phyloP scores from a whole-genome alignment of 805 yeast species.

The Saturnispora hagleri region DNA sequence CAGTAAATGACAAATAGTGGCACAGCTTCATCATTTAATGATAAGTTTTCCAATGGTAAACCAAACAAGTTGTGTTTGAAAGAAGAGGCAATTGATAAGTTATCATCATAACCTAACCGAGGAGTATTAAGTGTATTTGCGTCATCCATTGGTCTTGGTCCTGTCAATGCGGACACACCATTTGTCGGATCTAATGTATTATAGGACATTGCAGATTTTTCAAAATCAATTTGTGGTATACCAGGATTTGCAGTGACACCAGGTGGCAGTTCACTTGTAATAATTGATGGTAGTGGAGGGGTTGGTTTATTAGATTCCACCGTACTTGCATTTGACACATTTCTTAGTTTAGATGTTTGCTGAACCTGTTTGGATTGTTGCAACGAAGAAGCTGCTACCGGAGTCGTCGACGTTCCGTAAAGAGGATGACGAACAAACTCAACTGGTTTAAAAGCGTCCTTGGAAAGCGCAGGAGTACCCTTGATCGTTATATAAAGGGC shows the following conservation, averaged over 20 bases:
- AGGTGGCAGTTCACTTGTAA: not conserved
- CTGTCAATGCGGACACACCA: slow-evolving; percentile 10
- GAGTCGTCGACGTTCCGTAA: slow-evolving; percentile 27
- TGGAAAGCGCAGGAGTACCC: slow-evolving; percentile 24
- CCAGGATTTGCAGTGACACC: slow-evolving; percentile 3
- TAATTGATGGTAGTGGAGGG: slow-evolving; percentile 2
- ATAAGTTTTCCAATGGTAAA: slow-evolving; percentile 69
- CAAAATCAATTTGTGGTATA: not conserved
- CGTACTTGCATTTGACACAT: slow-evolving; percentile 4
- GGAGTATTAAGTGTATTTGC: not conserved
- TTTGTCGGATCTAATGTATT: slow-evolving; percentile 22
- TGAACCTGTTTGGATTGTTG: not conserved
- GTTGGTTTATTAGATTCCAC: slow-evolving; percentile 7
- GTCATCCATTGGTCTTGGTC: slow-evolving; percentile 19
- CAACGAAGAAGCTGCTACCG: not conserved
- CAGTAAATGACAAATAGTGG: slow-evolving; percentile 87
- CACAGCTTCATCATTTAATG: slow-evolving; percentile 81
- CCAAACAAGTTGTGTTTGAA: slow-evolving; percentile 50
- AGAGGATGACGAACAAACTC: slow-evolving; percentile 67
- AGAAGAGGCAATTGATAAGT: not conserved
- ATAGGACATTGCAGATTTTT: slow-evolving; percentile 10
- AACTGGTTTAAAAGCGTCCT: slow-evolving; percentile 45
- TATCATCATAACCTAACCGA: slow-evolving; percentile 12
- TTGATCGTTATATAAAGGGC: slow-evolving; percentile 64
- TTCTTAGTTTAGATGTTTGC: slow-evolving; percentile 6